Evolutionary conservation across 352 stramenopile species (phyloP).

Genomic region (Thalassiosira hispida): DNA sequence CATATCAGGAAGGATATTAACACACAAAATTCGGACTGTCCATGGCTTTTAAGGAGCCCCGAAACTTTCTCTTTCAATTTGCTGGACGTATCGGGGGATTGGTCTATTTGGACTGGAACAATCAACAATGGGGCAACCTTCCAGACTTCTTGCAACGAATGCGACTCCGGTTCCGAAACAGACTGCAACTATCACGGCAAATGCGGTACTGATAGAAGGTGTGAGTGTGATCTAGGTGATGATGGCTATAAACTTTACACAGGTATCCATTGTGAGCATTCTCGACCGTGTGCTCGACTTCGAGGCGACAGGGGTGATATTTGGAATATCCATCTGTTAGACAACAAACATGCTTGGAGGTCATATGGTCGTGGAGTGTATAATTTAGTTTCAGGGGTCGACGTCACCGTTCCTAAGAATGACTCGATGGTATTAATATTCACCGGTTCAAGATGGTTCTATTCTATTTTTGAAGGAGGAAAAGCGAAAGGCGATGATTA

Average conservation of each 20-base stretch:
- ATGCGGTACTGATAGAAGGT: neutral
- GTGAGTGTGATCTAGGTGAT: neutral
- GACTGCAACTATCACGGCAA: slow-evolving; percentile 38
- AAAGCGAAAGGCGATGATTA: neutral
- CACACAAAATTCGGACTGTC: slow-evolving; percentile 15
- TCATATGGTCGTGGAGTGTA: neutral
- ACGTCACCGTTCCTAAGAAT: neutral
- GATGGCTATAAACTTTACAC: neutral
- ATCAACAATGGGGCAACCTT: slow-evolving; percentile 12
- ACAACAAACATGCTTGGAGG: neutral
- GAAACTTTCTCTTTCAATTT: slow-evolving; percentile 33
- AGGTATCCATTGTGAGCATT: neutral
- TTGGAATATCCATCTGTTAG: neutral
- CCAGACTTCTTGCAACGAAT: slow-evolving; percentile 22
- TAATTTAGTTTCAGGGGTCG: neutral
- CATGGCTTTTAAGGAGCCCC: slow-evolving; percentile 32
- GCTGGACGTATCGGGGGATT: slow-evolving; percentile 29
- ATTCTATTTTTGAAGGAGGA: neutral
- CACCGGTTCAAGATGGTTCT: slow-evolving; percentile 4
- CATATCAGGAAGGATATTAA: slow-evolving; percentile 24
- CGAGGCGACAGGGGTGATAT: neutral
- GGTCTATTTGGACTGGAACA: slow-evolving; percentile 34
- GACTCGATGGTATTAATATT: neutral
- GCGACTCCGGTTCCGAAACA: slow-evolving; percentile 1
- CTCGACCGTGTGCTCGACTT: neutral